Base-by-base conservation (phyloP, 202 grass and related monocot species). In the Zizania palustris region DNA sequence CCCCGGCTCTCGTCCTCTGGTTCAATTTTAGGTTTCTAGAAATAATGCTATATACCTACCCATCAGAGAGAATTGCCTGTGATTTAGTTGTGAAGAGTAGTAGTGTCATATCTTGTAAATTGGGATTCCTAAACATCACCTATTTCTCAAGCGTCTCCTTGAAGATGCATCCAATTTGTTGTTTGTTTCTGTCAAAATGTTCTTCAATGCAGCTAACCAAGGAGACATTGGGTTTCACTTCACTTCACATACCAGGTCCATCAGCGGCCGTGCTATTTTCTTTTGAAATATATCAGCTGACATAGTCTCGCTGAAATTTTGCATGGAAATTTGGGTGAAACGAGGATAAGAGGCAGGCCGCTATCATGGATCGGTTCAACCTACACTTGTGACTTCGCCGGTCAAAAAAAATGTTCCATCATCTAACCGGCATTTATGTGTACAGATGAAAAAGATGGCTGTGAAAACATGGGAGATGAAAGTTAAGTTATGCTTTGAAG, bases 311-410 rank as follows among this genome's bases (percentile, higher is more conserved):
- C 16, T 14, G 67, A 62, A 56, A 1, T 61, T 78, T 39, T 78
- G 79, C 67, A 37, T 14, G 45, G 8, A 79, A 73, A 67, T 12
- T n/a, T 72, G 60, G 43, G 66, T 42, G 12, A 75, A 2, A 54
- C n/a, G 37, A 45, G 78, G 14, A 18, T 18, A 14, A 34, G 45
- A 16, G 5, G 44, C 38, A 28, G 41, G 37, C 45, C 18, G 41
- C 45, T n/a, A 69, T 41, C 55, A 45, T 69, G 75, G 80, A 88
- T 83, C 85, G 19, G 80, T 88, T 84, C 85, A 80, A 75, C 76
- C 4, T 9, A 54, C 63, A 75, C 28, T 45, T 18, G 42, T 48
- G 85, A 79, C 80, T 56, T 48, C 14, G 57, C 69, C 42, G 43
- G 69, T 80, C 85, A 75, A 79, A 45, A 74, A n/a, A 48, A 18